phyloP scores from a whole-genome alignment of 2,329 filamentous ascomycete genomes.

The Phialophora expanda region DNA sequence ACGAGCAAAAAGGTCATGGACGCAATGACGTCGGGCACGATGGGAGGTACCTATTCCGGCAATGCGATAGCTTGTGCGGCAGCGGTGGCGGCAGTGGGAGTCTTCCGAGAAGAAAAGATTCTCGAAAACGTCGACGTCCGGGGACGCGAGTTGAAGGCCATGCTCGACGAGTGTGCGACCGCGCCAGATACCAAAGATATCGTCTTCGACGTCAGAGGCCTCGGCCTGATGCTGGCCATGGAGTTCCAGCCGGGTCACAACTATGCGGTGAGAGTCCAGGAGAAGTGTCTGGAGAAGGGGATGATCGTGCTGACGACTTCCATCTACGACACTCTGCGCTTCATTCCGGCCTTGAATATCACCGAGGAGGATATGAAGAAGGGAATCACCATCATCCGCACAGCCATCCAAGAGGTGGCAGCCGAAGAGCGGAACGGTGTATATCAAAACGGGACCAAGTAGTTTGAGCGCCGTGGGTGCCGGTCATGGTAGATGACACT shows the following conservation, averaged over 20 bases:
- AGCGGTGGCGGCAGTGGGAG: conserved; percentile 55
- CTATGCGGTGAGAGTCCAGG: neutral
- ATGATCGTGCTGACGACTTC: neutral
- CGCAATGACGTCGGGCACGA: conserved; percentile 40
- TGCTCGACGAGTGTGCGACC: neutral
- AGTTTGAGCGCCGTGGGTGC: neutral
- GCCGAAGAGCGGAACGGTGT: neutral
- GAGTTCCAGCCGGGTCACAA: neutral
- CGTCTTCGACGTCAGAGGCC: neutral
- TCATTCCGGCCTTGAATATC: neutral
- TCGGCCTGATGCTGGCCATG: neutral
- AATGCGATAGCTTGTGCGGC: conserved; percentile 62
- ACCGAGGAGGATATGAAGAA: neutral
- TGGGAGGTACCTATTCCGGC: conserved; percentile 63
- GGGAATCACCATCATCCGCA: neutral
- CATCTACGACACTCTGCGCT: neutral
- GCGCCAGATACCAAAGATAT: neutral
- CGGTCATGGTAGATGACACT: neutral
- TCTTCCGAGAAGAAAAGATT: conserved; percentile 57
- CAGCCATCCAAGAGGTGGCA: neutral
- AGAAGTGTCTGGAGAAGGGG: neutral
- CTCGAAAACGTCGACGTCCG: conserved; percentile 46
- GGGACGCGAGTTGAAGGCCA: neutral
- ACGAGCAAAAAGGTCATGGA: conserved; percentile 54
- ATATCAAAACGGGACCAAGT: neutral